These are phyloP conservation scores for Fusarium tanahbumbuense DNA, from an alignment of 2,329 filamentous ascomycete genomes.

Conservation along the genomic window DNA sequence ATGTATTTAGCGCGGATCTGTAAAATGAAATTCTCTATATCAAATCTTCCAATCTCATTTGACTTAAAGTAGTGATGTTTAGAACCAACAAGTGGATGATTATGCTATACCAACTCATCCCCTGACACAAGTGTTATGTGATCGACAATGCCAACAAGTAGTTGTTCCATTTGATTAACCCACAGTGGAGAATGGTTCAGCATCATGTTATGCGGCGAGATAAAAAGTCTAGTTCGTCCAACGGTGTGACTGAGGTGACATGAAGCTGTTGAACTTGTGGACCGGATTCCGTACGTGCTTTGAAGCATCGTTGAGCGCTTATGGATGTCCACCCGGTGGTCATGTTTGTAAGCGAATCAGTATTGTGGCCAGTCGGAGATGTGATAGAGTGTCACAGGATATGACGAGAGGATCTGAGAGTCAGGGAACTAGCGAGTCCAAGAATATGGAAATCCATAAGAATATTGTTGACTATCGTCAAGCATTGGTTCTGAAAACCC, in stretches of 20 bases:
- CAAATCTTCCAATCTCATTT: not conserved
- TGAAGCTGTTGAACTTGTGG: not conserved
- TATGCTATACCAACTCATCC: not conserved
- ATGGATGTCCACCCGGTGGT: not conserved
- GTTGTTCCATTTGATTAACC: not conserved
- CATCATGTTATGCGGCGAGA: not conserved
- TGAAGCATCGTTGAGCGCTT: not conserved
- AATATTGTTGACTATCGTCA: no score
- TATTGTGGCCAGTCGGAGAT: not conserved
- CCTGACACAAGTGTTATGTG: not conserved
- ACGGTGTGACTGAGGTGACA: not conserved
- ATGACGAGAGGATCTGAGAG: no score
- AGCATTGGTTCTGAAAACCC: not conserved
- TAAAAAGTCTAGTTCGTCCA: not conserved
- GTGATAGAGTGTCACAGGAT: not conserved
- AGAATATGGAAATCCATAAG: not conserved
- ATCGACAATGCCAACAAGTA: not conserved
- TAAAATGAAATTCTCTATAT: constrained; percentile 7
- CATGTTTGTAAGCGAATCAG: not conserved
- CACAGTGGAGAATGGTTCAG: not conserved
- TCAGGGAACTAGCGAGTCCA: not conserved
- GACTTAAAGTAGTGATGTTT: not conserved
- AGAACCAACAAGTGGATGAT: not conserved
- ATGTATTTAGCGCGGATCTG: constrained; percentile 28
- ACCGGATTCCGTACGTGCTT: not conserved